Base-by-base conservation (phyloP, 441 rosid genomes). In the Pelargonium myrrhifolium region DNA sequence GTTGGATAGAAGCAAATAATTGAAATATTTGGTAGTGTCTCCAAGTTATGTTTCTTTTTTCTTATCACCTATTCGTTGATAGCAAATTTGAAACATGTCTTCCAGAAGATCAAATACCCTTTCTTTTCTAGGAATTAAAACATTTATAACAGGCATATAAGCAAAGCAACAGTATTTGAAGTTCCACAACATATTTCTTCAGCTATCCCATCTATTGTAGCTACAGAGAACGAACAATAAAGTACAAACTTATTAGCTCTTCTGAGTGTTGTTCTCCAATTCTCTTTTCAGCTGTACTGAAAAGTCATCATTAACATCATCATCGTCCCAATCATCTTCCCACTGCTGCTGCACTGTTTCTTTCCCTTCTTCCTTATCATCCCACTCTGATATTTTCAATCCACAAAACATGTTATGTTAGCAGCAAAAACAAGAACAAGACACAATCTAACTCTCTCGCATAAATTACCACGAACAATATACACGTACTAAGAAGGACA, bases 311-410 rank as follows among this genome's bases (percentile, higher is more conserved):
- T 56, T 56, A 8, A 56, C 61, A 56, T 56, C 61, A 56, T 56
- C 61, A 56, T 56, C 61, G 10, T 56, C 61, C 61, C 61, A 56
- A 56, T 56, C 61, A 56, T 56, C 61, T 9, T 56, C 61, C 61
- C 61, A 56, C 28, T 56, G 61, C 28, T 56, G 61, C 61, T 56
- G 61, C 28, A 56, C 61, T 56, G 28, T 56, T 56, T 56, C 61
- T 20, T 56, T 56, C 61, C 61, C 61, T 56, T 56, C 61, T 21
- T 56, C 61, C 28, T 56, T 56, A 9, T 56, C 28, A 18, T 56
- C 61, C 61, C 61, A 56, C 61, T 56, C 61, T 56, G 61, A 56
- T 3, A 56, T 56, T 56, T 20, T 1, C 61, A 20, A 56, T 21
- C 5, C 39, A 35, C 28, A 56, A 56, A 21, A 8, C n/a, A n/a